Evolutionary conservation across 2,329 filamentous ascomycete species (phyloP), one percentile per base, ranked within the genome.

Genomic region (Rhytidhysteron rufulum): DNA sequence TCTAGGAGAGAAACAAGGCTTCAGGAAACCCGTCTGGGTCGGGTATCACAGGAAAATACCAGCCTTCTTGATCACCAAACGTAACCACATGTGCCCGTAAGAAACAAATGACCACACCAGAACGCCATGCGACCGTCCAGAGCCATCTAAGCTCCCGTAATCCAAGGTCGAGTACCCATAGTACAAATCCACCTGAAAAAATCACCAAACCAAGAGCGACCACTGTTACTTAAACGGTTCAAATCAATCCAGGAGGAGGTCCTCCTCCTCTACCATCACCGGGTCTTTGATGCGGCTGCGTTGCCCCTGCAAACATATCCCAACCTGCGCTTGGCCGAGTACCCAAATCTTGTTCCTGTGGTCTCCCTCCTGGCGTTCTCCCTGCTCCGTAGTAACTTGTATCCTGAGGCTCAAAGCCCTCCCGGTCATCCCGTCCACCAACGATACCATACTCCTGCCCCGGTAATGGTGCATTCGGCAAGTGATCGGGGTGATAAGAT

Each of bases 401-500:
- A 25, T 54, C 47, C 32, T 55, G 49, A 9, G 45, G 41, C 25
- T 54, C 54, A 24, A 55, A 54, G n/a, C 44, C 32, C 21, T 44
- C 44, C 34, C 19, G 45, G 42, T 38, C 44, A 39, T 31, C 43
- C 27, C n/a, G n/a, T 3, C 37, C 39, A 13, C 37, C 17, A 3
- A 47, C 37, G 9, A 56, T 37, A 40, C 48, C 46, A 51, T 57
- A 51, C 52, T 52, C 50, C 53, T 56, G 48, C 40, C 46, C 50
- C 18, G 55, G 53, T 8, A 41, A 45, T 34, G 55, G 48, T 37
- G 49, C 52, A 39, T 49, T 29, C 34, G 52, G 51, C 32, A 54
- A 52, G 34, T 43, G 37, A 41, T 57, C 51, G 18, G 53, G 47
- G 11, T 53, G 8, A 10, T 17, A 20, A 10, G 13, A 5, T 18